Base-by-base conservation (phyloP, 805 yeast species). In the Wickerhamiella azyma region DNA sequence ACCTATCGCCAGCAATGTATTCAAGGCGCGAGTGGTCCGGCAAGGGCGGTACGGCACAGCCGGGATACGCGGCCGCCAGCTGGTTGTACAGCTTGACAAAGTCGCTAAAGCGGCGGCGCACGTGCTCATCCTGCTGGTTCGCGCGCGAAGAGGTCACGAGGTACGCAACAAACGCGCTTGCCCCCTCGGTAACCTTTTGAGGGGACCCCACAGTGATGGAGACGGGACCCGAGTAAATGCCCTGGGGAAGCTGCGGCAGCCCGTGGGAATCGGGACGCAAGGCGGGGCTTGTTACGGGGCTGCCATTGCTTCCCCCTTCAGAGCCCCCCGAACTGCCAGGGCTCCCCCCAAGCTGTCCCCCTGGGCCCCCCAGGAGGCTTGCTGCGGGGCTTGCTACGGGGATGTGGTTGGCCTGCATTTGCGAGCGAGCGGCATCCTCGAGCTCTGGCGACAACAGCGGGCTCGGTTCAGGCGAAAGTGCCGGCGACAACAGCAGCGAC, bases 1-100 rank as follows among this genome's bases (percentile, higher is more conserved):
- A 89, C 33, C 97, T 70, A 56, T 89, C 96, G 9, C 98, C 97
- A 33, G 94, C 86, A 44, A 89, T 71, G 63, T 92, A 89, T 60
- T 89, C 95, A 55, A 89, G 69, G 50, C 94, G 75, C 66, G 83
- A 84, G 62, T 86, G 88, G 51, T 89, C 94, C 0, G 98, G 98
- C 45, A 89, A 69, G 11, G 97, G 96, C 1, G 98, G 98, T 0
- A 89, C 76, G 11, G 92, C 75, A 49, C 84, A 71, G 3, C 92
- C 82, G 0, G 96, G 95, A 59, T 69, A 82, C 59, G 88, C 96
- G 53, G 76, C 79, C 43, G 70, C 61, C 45, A 89, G 66, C 47
- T 85, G 78, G 50, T 80, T 82, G 62, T 80, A 83, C 18, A 89
- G 69, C 53, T 80, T 76, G 48, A 81, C 74, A 61, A 89, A 85